Percentiles rank a stretch among this genome's conserved stretches.
phyloP scores from a whole-genome alignment of 2,329 filamentous ascomycete species.

The Colletotrichum lini region DNA sequence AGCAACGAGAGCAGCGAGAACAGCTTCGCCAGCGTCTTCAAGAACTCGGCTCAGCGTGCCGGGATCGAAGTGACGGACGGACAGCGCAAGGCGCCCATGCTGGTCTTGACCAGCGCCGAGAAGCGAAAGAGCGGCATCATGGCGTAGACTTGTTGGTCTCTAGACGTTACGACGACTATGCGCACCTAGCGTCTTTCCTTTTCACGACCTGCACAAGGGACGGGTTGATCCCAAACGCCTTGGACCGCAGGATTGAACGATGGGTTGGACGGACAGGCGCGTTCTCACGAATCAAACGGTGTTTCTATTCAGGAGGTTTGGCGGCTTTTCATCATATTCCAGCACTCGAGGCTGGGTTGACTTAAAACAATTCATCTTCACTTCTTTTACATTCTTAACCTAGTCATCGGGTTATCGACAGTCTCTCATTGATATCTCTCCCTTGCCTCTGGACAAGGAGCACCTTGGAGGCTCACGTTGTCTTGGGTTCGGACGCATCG shows the following conservation, averaged over 20 bases:
- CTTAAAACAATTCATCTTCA: slow-evolving; percentile 40
- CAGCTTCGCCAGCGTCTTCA: slow-evolving; percentile 78
- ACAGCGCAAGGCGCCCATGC: slow-evolving; percentile 86
- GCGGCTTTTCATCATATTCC: slow-evolving; percentile 35
- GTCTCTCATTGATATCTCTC: slow-evolving; percentile 27
- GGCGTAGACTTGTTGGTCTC: slow-evolving; percentile 35
- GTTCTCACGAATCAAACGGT: slow-evolving; percentile 40
- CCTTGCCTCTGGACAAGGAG: slow-evolving; percentile 38
- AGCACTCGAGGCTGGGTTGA: slow-evolving; percentile 41
- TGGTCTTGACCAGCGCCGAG: slow-evolving; percentile 89
- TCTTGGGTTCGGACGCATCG: slow-evolving; percentile 30
- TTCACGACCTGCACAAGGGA: slow-evolving; percentile 40
- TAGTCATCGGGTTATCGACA: slow-evolving; percentile 27
- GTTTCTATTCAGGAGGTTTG: slow-evolving; percentile 38
- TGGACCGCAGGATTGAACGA: slow-evolving; percentile 40
- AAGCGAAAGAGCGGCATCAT: slow-evolving; percentile 81
- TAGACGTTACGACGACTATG: slow-evolving; percentile 43
- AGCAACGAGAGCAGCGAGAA: slow-evolving; percentile 69
- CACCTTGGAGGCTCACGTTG: slow-evolving; percentile 25
- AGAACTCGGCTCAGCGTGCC: slow-evolving; percentile 67
- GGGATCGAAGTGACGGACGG: slow-evolving; percentile 70
- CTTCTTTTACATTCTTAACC: slow-evolving; percentile 40
- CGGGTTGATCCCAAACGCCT: slow-evolving; percentile 41
- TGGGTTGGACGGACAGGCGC: slow-evolving; percentile 35
- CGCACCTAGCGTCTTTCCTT: slow-evolving; percentile 43